phyloP scores from a whole-genome alignment of 2,329 filamentous ascomycete genomes.

The Pyricularia sp. region DNA sequence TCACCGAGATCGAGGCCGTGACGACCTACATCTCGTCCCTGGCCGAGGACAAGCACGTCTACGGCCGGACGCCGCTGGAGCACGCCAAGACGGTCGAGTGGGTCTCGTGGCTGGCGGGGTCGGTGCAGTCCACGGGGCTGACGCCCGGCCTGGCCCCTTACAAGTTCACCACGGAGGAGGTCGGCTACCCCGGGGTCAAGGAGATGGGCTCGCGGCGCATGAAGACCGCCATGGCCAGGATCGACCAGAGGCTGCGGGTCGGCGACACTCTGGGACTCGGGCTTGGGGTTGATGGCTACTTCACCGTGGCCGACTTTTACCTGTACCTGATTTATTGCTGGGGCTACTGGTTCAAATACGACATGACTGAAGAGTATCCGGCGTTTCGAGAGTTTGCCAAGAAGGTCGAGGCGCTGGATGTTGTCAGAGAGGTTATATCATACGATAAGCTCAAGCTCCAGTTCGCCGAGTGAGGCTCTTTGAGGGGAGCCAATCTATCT shows the following conservation, averaged over 20 bases:
- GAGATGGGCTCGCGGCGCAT: conserved; percentile 13
- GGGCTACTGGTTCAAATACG: background rate
- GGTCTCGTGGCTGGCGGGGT: conserved; percentile 22
- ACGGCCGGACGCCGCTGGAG: conserved; percentile 13
- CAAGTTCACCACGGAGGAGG: conserved; percentile 16
- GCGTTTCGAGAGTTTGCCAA: background rate
- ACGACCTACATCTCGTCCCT: conserved; percentile 21
- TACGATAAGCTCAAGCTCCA: background rate
- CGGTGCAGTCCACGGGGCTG: conserved; percentile 20
- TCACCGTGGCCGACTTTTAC: conserved; percentile 4
- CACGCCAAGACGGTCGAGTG: conserved; percentile 20
- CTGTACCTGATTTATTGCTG: background rate
- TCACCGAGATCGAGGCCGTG: conserved; percentile 24
- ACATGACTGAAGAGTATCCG: background rate
- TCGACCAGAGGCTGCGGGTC: conserved; percentile 4
- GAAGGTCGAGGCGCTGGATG: background rate
- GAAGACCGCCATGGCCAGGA: conserved; percentile 15
- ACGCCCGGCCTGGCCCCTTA: conserved; percentile 15
- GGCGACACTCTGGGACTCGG: conserved; percentile 1
- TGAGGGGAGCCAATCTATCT: too few species aligned
- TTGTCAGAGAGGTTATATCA: background rate
- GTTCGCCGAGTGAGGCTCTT: background rate
- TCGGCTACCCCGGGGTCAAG: conserved; percentile 8
- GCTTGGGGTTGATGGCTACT: background rate
- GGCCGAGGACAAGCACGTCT: conserved; percentile 9